A percentile compares a stretch with the other conserved stretches of the same genome.
Conservation (phyloP, 2,329 filamentous ascomycete species). For the Verticillium dahliae region DNA sequence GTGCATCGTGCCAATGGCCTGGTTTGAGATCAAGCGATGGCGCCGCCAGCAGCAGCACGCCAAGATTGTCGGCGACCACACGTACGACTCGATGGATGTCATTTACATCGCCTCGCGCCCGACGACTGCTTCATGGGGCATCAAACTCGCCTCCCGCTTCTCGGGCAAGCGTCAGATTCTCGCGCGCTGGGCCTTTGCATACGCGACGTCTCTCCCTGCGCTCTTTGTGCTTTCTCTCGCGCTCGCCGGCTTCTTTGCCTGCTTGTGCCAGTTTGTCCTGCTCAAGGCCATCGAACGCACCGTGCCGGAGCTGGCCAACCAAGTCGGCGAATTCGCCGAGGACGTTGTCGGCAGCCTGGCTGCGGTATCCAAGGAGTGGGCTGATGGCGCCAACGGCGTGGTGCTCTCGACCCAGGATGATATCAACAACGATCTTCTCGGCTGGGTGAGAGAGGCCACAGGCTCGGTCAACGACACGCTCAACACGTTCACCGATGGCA, state of each 20-base stretch:
- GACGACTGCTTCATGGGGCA: slow-evolving; percentile 63
- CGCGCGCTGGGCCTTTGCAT: slow-evolving; percentile 76
- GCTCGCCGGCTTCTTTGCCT: slow-evolving; percentile 74
- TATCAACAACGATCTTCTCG: slow-evolving; percentile 79
- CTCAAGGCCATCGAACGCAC: slow-evolving; percentile 66
- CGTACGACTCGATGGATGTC: slow-evolving; percentile 77
- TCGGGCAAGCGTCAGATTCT: slow-evolving; percentile 62
- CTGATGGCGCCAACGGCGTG: slow-evolving; percentile 66
- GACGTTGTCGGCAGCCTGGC: slow-evolving; percentile 68
- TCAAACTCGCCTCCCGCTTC: slow-evolving; percentile 62
- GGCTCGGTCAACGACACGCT: slow-evolving; percentile 78
- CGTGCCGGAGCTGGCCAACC: slow-evolving; percentile 64
- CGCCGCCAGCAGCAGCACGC: slow-evolving; percentile 64
- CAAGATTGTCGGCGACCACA: slow-evolving; percentile 55
- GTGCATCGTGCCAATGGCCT: slow-evolving; percentile 73
- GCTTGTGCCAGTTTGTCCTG: slow-evolving; percentile 76
- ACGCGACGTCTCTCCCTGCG: slow-evolving; percentile 77
- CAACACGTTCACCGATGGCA: slow-evolving; percentile 71
- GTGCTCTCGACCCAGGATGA: slow-evolving; percentile 65
- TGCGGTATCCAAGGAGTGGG: slow-evolving; percentile 70
- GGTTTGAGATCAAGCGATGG: slow-evolving; percentile 73
- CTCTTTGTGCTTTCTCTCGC: slow-evolving; percentile 83
- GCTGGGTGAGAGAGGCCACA: slow-evolving; percentile 82
- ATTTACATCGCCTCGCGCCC: slow-evolving; percentile 83
- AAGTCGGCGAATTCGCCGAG: slow-evolving; percentile 75